These are phyloP conservation scores for Trebouxia sp. DNA, from an alignment of 139 green algal species.

Conservation along the genomic window DNA sequence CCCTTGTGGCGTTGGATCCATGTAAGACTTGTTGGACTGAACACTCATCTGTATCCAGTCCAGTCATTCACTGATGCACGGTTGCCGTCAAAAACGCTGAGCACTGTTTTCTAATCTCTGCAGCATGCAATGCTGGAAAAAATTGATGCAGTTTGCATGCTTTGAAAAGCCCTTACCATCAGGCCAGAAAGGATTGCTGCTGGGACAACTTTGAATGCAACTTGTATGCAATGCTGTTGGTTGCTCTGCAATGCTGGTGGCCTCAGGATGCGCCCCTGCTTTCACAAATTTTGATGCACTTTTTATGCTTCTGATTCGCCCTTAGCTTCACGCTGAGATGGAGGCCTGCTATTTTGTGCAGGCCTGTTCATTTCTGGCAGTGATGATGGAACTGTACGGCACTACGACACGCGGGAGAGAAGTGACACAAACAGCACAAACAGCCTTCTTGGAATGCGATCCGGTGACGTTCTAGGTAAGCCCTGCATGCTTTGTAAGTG, in stretches of 20 bases:
- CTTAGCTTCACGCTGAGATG: too few relatives aligned
- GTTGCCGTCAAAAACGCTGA: too few relatives aligned
- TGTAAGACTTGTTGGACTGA: background rate
- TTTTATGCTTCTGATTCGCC: too few relatives aligned
- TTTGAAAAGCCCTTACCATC: too few relatives aligned
- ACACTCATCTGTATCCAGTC: too few relatives aligned
- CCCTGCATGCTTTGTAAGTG: background rate
- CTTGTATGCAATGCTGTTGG: background rate
- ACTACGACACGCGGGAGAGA: slow-evolving; percentile 43
- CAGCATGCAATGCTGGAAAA: background rate
- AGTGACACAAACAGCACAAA: background rate
- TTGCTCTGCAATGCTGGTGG: background rate
- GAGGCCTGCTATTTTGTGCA: background rate
- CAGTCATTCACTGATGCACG: too few relatives aligned
- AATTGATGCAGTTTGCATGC: too few relatives aligned
- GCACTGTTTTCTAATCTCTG: too few relatives aligned
- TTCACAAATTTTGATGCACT: too few relatives aligned
- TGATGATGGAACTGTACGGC: slow-evolving; percentile 47
- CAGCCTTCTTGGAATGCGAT: background rate
- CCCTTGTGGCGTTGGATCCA: background rate
- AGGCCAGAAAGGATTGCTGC: too few relatives aligned
- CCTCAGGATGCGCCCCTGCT: too few relatives aligned
- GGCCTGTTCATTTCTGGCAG: slow-evolving; percentile 44
- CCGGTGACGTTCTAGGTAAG: background rate
- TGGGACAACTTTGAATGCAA: too few relatives aligned